phyloP scores from a whole-genome alignment of 805 yeast genomes.

The Hanseniaspora meyeri region DNA sequence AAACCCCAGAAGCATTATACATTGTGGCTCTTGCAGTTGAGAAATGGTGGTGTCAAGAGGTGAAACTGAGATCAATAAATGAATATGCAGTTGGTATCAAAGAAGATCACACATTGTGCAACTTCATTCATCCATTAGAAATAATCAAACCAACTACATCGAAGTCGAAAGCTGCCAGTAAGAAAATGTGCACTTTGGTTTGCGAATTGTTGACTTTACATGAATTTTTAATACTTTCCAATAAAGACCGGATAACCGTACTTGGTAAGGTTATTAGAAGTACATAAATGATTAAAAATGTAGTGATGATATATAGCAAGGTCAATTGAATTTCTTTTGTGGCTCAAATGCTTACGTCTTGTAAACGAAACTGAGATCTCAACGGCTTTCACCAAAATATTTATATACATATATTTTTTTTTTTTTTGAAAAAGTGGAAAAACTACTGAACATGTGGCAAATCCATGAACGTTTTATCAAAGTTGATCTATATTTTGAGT shows the following conservation, averaged over 20 bases:
- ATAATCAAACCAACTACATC: not conserved
- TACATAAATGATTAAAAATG: too few relatives aligned
- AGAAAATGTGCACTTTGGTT: not conserved
- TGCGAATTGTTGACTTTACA: not conserved
- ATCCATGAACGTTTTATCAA: too few relatives aligned
- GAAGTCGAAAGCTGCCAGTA: not conserved
- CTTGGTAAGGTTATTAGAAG: not conserved
- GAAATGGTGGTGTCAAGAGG: slow-evolving; percentile 56
- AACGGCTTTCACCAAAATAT: too few relatives aligned
- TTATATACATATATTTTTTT: too few relatives aligned
- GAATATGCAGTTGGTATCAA: not conserved
- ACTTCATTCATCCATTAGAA: not conserved
- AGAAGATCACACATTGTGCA: not conserved
- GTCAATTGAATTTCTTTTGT: too few relatives aligned
- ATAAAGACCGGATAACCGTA: not conserved
- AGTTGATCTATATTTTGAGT: slow-evolving; percentile 3
- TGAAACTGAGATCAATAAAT: slow-evolving; percentile 29
- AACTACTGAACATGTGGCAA: too few relatives aligned
- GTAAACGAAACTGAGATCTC: too few relatives aligned
- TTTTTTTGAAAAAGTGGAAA: not conserved
- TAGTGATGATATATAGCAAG: too few relatives aligned
- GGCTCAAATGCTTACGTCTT: too few relatives aligned
- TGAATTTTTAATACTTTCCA: not conserved
- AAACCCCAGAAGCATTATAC: slow-evolving; percentile 36
- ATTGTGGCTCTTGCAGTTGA: slow-evolving; percentile 29